These are phyloP conservation scores for Backusella liffmaniae DNA, from an alignment of 192 early-diverging fungal species.

Conservation along the genomic window DNA sequence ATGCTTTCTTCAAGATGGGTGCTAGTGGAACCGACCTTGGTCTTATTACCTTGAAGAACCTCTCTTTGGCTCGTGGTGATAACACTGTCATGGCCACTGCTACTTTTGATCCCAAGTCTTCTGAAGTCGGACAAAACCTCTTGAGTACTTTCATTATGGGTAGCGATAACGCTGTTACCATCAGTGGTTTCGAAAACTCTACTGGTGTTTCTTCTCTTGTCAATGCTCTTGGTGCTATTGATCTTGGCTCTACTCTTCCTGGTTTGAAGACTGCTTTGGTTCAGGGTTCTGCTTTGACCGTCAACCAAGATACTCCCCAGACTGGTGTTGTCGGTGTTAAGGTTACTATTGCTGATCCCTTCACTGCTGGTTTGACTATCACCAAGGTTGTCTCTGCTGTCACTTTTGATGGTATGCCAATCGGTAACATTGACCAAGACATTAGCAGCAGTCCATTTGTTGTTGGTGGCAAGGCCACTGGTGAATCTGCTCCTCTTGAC, in stretches of 20 bases:
- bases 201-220: conserved; percentile 48
- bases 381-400: conserved; percentile 45
- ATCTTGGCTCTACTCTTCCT: conserved; percentile 46
- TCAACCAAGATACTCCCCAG: conserved; percentile 39
- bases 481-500: conserved; percentile 24
- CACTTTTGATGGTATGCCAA: conserved; percentile 36
- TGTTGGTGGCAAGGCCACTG: conserved; percentile 42
- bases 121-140: conserved; percentile 42
- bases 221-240: conserved; percentile 41
- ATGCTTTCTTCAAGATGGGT: conserved; percentile 47
- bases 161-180: conserved; percentile 37
- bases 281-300: conserved; percentile 37
- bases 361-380: conserved; percentile 49
- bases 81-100: conserved; percentile 42
- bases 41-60: conserved; percentile 40
- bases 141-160: conserved; percentile 52
- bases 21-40: conserved; percentile 46
- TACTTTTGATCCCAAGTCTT: conserved; percentile 47
- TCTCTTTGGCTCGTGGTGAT: conserved; percentile 47
- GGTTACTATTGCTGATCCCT: conserved; percentile 56
- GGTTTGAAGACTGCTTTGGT: conserved; percentile 47
- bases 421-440: conserved; percentile 49
- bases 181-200: conserved; percentile 43
- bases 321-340: conserved; percentile 45
- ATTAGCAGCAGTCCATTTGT: conserved; percentile 40